These are phyloP conservation scores for Ceratocystis variospora DNA, from an alignment of 2,329 filamentous ascomycete species.

Conservation along the genomic window DNA sequence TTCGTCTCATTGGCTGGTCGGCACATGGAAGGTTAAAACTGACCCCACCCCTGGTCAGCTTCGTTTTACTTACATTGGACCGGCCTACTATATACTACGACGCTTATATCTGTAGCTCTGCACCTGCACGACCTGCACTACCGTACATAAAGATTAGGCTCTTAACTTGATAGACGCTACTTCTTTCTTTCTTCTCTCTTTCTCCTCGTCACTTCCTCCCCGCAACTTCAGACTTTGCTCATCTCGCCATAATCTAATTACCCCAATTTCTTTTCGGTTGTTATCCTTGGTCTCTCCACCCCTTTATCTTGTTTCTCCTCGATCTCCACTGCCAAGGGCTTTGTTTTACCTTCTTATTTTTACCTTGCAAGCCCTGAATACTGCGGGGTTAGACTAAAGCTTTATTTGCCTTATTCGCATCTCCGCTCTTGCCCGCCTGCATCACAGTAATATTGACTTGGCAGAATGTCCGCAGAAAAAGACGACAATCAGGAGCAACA, in stretches of 20 bases:
- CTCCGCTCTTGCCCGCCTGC: background rate
- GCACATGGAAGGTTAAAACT: background rate
- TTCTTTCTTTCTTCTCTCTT: background rate
- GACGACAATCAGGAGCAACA: conserved; percentile 14
- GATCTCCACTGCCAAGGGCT: background rate
- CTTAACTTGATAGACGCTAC: background rate
- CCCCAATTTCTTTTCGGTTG: background rate
- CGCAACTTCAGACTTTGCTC: background rate
- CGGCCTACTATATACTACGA: background rate
- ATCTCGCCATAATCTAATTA: background rate
- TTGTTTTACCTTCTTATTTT: conserved; percentile 4
- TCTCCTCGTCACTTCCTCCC: background rate
- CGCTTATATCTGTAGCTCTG: background rate
- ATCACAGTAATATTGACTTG: background rate
- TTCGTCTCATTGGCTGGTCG: background rate
- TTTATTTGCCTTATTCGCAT: background rate
- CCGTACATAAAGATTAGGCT: background rate
- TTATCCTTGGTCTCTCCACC: background rate
- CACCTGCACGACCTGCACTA: background rate
- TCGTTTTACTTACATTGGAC: background rate
- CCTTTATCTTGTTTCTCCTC: background rate
- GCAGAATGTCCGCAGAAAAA: background rate
- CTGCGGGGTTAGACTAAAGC: conserved; percentile 3
- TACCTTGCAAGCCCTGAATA: background rate
- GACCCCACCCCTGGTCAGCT: background rate